A percentile compares a stretch with the other conserved stretches of the same genome.
phyloP scores from a whole-genome alignment of 2,329 filamentous ascomycete species.

The Cladobotryum mycophilum region DNA sequence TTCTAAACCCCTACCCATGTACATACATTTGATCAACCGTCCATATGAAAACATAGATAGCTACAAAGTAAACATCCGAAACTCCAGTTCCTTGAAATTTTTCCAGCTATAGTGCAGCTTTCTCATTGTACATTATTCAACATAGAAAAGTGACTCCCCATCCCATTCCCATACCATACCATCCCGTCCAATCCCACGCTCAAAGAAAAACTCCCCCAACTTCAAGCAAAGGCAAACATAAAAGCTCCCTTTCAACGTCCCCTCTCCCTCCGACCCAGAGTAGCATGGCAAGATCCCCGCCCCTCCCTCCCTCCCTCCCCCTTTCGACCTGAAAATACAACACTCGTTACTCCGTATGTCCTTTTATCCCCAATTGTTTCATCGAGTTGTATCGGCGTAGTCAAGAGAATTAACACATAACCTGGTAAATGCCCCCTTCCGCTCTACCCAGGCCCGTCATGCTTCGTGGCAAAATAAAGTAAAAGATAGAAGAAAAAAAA shows the following conservation, averaged over 20 bases:
- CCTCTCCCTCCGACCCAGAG: not conserved
- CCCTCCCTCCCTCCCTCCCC: not conserved
- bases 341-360: slow-evolving; percentile 13
- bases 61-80: not conserved
- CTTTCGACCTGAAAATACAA: not conserved
- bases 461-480: slow-evolving; percentile 7
- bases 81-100: slow-evolving; percentile 1
- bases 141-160: not conserved
- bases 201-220: not conserved
- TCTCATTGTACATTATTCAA: slow-evolving; percentile 10
- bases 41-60: not conserved
- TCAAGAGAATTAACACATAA: slow-evolving; percentile 11
- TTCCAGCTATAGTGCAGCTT: not conserved
- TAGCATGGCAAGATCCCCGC: not conserved
- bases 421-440: not conserved
- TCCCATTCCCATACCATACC: not conserved
- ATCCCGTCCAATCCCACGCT: no score
- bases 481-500: slow-evolving; percentile 7
- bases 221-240: not conserved
- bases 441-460: slow-evolving; percentile 8
- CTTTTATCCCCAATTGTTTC: slow-evolving; percentile 12
- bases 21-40: no score
- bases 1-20: no score
- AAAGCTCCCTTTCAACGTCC: not conserved
- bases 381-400: slow-evolving; percentile 13